Evolutionary conservation across 345 rosid genomes (phyloP), one percentile per base, ranked within the genome.

Genomic region (Hypericum androsaemum): DNA sequence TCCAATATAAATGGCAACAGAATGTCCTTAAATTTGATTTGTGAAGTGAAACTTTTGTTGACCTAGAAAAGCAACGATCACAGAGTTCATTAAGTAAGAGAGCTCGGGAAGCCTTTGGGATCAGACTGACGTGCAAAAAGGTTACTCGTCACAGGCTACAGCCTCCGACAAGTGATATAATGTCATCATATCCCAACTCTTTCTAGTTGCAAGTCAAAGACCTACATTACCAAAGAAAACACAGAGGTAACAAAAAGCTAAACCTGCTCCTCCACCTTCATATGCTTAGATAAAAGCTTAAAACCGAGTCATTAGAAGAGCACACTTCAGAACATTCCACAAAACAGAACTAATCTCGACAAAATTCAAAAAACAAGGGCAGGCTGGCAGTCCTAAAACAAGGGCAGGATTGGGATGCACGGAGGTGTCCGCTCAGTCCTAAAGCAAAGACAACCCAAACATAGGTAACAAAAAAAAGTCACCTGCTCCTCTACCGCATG

Each of bases 401-500:
- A 16, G 6, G 35, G 12, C 16, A 49, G 6, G 61, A 3, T 32
- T 40, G 6, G 15, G 69, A 75, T 68, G 71, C 85, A 76, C 72
- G 74, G 74, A 69, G 83, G 72, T 78, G 66, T 75, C 78, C 78
- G 75, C 8, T 37, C 28, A 6, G n/a, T 35, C 10, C 39, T 36
- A 16, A 43, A 39, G 40, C 3, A 11, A 13, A 22, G 39, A 43
- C 39, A 4, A 7, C n/a, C n/a, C n/a, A n/a, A n/a, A n/a, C n/a
- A n/a, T n/a, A 49, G 17, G 13, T 37, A 10, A 58, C 14, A 8
- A 36, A 16, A 64, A 58, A 43, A 62, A 53, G 16, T 54, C 69
- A 84, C 96, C 90, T 89, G 96, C 57, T 89, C 96, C 60, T 84
- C 95, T 14, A 89, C 71, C 64, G 82, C 80, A 54, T 57, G 80